phyloP scores from a whole-genome alignment of 2,329 filamentous ascomycete species.

The Colletotrichum nymphaeae region DNA sequence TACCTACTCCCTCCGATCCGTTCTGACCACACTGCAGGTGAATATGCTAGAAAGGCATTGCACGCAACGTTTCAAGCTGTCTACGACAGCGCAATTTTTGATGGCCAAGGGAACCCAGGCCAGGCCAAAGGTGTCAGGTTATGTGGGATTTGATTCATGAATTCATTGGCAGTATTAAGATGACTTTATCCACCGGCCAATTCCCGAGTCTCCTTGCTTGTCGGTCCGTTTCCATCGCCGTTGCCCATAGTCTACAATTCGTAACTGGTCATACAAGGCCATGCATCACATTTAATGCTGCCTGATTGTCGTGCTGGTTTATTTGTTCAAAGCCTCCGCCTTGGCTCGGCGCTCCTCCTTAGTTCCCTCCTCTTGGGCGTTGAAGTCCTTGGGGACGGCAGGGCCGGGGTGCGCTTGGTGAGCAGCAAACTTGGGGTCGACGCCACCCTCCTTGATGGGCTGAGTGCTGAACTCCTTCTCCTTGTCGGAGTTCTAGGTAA shows the following conservation, averaged over 20 bases:
- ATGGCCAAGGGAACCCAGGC: background rate
- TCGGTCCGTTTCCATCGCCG: background rate
- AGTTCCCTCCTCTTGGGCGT: constrained; percentile 66
- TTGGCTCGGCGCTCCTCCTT: constrained; percentile 77
- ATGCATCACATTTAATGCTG: background rate
- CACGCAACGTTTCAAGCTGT: background rate
- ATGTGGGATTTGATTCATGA: constrained; percentile 14
- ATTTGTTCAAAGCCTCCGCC: constrained; percentile 75
- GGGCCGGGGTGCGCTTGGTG: constrained; percentile 69
- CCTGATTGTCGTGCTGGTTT: constrained; percentile 24
- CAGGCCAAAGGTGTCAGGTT: background rate
- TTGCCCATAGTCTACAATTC: constrained; percentile 18
- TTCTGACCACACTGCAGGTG: background rate
- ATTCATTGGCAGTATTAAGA: constrained; percentile 16
- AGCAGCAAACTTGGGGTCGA: constrained; percentile 61
- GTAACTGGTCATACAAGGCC: constrained; percentile 25
- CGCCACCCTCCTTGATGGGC: constrained; percentile 53
- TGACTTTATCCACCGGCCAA: constrained; percentile 15
- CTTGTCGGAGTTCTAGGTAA: constrained; percentile 37
- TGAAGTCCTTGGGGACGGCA: constrained; percentile 64
- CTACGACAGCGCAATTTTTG: background rate
- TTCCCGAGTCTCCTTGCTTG: background rate
- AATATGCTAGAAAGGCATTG: no score
- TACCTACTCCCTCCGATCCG: background rate
- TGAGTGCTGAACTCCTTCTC: constrained; percentile 59